phyloP scores from a whole-genome alignment of 331 rosid species.

The Stylosanthes scabra region DNA sequence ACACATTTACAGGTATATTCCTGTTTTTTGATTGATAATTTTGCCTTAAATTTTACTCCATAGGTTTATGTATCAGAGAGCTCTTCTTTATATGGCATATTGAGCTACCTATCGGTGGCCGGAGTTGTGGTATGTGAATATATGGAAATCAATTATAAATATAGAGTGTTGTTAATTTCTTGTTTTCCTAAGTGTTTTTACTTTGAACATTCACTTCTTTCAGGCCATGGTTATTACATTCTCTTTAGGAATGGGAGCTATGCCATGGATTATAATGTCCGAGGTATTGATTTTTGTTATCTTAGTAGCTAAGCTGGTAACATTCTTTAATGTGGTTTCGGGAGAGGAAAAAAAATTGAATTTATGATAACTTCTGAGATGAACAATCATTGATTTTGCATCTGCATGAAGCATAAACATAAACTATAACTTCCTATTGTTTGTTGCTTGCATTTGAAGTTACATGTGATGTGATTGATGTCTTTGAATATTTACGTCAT shows the following conservation, averaged over 20 bases:
- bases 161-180: conserved; percentile 17
- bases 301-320: background rate
- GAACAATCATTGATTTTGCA: conserved; percentile 13
- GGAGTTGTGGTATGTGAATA: conserved; percentile 88
- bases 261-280: conserved; percentile 99
- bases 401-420: conserved; percentile 2
- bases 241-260: conserved; percentile 93
- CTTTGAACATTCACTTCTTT: conserved; percentile 39
- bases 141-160: conserved; percentile 7
- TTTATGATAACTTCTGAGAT: background rate
- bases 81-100: conserved; percentile 49
- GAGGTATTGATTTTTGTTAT: conserved; percentile 63
- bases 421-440: no score
- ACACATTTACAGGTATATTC: background rate
- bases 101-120: conserved; percentile 67
- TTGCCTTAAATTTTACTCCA: conserved; percentile 39
- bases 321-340: background rate
- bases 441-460: conserved; percentile 28
- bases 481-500: conserved; percentile 35
- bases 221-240: conserved; percentile 87
- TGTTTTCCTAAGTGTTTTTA: conserved; percentile 25
- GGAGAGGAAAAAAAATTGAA: background rate
- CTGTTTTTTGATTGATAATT: background rate
- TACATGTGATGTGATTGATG: conserved; percentile 5
- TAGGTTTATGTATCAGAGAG: conserved; percentile 51